A percentile compares a stretch with the other conserved stretches of the same genome.
Conservation (phyloP, 2,329 filamentous ascomycete genomes). For the Tolypocladium amazonense region DNA sequence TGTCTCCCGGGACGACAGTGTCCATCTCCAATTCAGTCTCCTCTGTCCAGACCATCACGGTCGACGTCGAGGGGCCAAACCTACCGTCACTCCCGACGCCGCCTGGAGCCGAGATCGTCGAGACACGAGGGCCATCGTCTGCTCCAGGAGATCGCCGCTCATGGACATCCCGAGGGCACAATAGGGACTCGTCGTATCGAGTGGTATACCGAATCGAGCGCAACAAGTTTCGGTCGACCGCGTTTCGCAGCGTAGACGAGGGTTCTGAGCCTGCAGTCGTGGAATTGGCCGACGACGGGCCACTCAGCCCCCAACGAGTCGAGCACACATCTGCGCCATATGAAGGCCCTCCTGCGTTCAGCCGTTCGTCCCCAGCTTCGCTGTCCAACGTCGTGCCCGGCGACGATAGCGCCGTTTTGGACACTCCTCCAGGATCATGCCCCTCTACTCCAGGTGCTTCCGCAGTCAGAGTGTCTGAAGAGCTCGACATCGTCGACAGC, state of each 20-base stretch:
- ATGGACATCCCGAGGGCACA: conserved; percentile 9
- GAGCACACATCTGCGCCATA: background rate
- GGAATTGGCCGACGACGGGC: conserved; percentile 16
- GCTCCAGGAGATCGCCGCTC: conserved; percentile 4
- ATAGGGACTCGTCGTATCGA: conserved; percentile 31
- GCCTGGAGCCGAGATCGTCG: conserved; percentile 48
- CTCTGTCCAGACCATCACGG: conserved; percentile 53
- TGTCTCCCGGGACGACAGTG: conserved; percentile 46
- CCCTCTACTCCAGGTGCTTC: background rate
- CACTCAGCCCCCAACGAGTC: background rate
- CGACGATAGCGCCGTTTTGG: background rate
- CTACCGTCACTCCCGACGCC: conserved; percentile 41
- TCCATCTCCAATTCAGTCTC: conserved; percentile 49
- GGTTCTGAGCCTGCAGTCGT: conserved; percentile 12
- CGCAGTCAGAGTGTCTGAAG: background rate
- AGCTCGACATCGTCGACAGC: conserved; percentile 9
- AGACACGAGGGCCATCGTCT: conserved; percentile 24
- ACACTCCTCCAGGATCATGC: background rate
- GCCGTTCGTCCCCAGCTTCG: background rate
- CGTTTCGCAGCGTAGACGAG: conserved; percentile 23
- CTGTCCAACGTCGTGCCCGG: background rate
- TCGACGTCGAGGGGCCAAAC: conserved; percentile 46
- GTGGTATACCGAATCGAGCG: conserved; percentile 50
- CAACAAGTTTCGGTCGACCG: conserved; percentile 35
- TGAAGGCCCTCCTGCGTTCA: background rate